These are phyloP conservation scores for Suillus fuscotomentosus DNA, from an alignment of 768 basidiomycete genomes.

Conservation along the genomic window DNA sequence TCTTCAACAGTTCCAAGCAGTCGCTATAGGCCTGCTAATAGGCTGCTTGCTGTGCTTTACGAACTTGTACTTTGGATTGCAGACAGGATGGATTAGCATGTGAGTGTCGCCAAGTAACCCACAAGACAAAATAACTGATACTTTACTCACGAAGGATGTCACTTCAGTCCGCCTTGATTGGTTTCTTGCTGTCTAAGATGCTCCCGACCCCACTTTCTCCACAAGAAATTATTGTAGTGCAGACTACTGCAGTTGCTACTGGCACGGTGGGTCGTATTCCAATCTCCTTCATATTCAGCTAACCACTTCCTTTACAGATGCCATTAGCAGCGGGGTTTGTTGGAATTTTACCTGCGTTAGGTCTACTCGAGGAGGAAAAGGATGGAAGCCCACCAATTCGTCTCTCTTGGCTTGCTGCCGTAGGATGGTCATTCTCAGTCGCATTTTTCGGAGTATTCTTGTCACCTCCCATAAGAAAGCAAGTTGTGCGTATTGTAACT, in stretches of 20 bases:
- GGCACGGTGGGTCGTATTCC: constrained; percentile 47
- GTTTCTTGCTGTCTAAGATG: constrained; percentile 79
- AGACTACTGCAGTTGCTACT: constrained; percentile 94
- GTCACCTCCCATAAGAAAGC: constrained; percentile 90
- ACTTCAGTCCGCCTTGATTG: constrained; percentile 89
- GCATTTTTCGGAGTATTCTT: constrained; percentile 99
- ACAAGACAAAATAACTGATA: constrained; percentile 1
- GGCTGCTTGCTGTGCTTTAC: constrained; percentile 90
- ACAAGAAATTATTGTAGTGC: constrained; percentile 91
- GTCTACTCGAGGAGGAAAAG: constrained; percentile 65
- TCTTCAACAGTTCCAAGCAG: constrained; percentile 46
- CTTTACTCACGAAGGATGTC: constrained; percentile 72
- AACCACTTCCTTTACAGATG: constrained; percentile 44
- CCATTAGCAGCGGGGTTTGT: constrained; percentile 87
- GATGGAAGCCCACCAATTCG: constrained; percentile 79
- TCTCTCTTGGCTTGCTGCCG: constrained; percentile 69
- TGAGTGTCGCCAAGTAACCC: constrained; percentile 30
- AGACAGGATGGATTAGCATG: constrained; percentile 92
- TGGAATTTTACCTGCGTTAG: constrained; percentile 89
- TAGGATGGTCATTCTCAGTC: constrained; percentile 86
- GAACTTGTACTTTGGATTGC: constrained; percentile 84
- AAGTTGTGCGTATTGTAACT: constrained; percentile 63
- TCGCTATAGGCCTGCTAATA: constrained; percentile 75
- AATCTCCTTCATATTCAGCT: neutral
- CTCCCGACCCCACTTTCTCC: constrained; percentile 76